These are phyloP conservation scores for Serendipita indica DNA, from an alignment of 768 basidiomycete genomes.

Conservation along the genomic window DNA sequence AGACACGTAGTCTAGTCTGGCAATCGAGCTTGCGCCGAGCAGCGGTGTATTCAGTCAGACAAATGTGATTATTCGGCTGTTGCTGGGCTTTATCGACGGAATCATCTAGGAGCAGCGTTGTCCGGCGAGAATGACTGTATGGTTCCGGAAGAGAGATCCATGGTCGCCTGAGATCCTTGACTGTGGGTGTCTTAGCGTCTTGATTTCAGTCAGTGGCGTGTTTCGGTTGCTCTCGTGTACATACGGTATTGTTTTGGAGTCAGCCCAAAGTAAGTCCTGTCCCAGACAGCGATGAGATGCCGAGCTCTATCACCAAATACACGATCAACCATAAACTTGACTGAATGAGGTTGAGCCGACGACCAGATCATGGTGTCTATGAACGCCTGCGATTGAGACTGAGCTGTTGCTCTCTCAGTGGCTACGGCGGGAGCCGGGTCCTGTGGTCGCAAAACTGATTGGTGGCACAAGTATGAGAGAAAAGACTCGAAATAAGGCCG, in stretches of 20 bases:
- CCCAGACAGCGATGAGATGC: conserved; percentile 52
- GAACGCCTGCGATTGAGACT: no score
- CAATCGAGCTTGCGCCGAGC: neutral
- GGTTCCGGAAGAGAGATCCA: conserved; percentile 34
- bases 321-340: conserved; percentile 53
- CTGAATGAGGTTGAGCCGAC: conserved; percentile 69
- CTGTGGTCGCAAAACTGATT: no score
- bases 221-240: conserved; percentile 23
- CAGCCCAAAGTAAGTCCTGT: conserved; percentile 64
- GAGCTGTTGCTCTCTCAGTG: no score
- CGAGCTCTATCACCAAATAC: conserved; percentile 35
- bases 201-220: neutral
- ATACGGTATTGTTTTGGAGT: conserved; percentile 44
- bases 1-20: no score
- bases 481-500: conserved; percentile 3
- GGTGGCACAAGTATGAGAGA: neutral
- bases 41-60: conserved; percentile 50
- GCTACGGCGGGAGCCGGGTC: no score
- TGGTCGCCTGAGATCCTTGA: conserved; percentile 59
- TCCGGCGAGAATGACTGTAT: conserved; percentile 28
- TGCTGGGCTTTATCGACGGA: conserved; percentile 40
- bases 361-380: conserved; percentile 83
- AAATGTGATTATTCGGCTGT: conserved; percentile 74
- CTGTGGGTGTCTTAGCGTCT: conserved; percentile 32
- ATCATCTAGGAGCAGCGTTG: conserved; percentile 39